Conservation (phyloP, 192 early-diverging fungal species). For the Fimicolochytrium jonesii region DNA sequence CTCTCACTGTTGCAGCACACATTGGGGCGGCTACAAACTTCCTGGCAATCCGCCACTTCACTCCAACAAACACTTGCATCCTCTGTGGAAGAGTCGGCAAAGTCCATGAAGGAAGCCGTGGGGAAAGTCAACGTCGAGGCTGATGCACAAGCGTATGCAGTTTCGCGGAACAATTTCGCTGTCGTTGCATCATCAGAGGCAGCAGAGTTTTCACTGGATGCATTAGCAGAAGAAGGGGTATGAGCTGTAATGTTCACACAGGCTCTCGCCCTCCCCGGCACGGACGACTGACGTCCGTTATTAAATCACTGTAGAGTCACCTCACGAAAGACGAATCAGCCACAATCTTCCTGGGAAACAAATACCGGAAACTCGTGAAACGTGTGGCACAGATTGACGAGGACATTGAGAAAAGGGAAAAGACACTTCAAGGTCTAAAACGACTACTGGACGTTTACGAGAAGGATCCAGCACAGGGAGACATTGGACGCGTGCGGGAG, state of each 20-base stretch:
- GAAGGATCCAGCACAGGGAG: slow-evolving; percentile 47
- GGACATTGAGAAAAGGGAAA: slow-evolving; percentile 45
- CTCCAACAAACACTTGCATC: no score
- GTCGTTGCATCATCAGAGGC: background rate
- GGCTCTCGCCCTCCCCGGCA: background rate
- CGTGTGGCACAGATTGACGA: slow-evolving; percentile 41
- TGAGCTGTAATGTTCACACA: no score
- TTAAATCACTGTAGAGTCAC: slow-evolving; percentile 30
- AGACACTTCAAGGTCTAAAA: slow-evolving; percentile 50
- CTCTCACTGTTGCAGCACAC: no score
- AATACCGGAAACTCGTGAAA: slow-evolving; percentile 53
- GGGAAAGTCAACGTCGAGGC: slow-evolving; percentile 44
- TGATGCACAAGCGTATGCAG: slow-evolving; percentile 40
- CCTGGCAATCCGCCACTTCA: background rate
- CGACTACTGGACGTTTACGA: slow-evolving; percentile 45
- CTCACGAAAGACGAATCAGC: slow-evolving; percentile 58
- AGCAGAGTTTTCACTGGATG: background rate
- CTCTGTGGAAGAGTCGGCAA: background rate
- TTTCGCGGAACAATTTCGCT: background rate
- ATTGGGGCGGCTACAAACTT: background rate
- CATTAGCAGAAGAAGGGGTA: background rate
- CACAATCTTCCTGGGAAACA: slow-evolving; percentile 62
- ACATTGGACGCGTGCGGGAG: slow-evolving; percentile 58
- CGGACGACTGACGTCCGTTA: background rate
- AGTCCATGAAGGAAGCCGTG: slow-evolving; percentile 27